Evolutionary conservation across 1,284 basidiomycete species (phyloP).

Genomic region (Rhodotorula sp.): DNA sequence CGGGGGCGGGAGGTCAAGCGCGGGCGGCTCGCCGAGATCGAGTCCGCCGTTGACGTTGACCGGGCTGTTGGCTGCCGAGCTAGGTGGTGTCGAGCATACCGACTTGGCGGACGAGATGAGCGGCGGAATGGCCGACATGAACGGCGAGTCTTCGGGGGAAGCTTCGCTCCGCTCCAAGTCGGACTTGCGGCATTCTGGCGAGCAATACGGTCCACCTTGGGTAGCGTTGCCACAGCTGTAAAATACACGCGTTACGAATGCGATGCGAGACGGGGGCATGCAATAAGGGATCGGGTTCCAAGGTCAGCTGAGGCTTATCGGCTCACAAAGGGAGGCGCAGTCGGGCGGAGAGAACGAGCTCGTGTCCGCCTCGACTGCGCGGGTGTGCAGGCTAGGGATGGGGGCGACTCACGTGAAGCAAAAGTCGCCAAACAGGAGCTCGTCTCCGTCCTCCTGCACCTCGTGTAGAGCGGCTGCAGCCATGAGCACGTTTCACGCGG

Average conservation of each 20-base stretch:
- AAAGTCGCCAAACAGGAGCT: constrained; percentile 36
- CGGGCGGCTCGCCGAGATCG: constrained; percentile 28
- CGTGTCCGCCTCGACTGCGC: no score
- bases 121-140: constrained; percentile 28
- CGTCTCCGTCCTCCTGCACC: constrained; percentile 13
- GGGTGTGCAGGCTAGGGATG: neutral
- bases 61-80: constrained; percentile 30
- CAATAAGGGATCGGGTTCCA: no score
- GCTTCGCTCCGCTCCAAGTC: constrained; percentile 19
- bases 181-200: constrained; percentile 23
- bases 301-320: no score
- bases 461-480: neutral
- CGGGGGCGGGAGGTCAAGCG: constrained; percentile 34
- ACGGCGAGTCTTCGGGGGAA: constrained; percentile 36
- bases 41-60: neutral
- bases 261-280: neutral
- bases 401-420: constrained; percentile 31
- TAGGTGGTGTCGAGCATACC: constrained; percentile 33
- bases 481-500: constrained; percentile 12
- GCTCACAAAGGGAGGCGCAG: no score
- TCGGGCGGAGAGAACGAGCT: no score
- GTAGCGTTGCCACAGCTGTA: constrained; percentile 33
- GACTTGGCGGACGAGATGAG: constrained; percentile 32
- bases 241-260: neutral
- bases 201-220: constrained; percentile 30